Percentiles rank a stretch among this genome's conserved stretches.
Conservation (phyloP, 345 rosid species). For the Syzygium aqueum region DNA sequence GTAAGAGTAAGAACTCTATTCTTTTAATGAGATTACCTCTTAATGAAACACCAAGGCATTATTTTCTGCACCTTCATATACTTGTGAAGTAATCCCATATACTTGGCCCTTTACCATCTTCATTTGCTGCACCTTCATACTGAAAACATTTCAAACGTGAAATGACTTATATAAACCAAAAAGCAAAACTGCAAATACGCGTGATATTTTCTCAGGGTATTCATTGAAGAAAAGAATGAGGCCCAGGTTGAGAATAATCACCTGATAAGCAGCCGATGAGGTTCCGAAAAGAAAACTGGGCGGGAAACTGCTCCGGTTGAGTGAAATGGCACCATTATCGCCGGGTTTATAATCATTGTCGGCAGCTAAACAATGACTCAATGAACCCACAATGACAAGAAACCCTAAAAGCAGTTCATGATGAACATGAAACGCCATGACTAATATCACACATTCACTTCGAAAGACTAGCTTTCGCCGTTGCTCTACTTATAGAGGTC, state of each 20-base stretch:
- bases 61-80: too few species aligned
- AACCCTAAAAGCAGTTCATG: not conserved
- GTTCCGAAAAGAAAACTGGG: constrained; percentile 17
- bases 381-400: not conserved
- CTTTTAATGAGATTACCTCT: too few species aligned
- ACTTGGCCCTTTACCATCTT: constrained; percentile 21
- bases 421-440: not conserved
- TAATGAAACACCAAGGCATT: not conserved
- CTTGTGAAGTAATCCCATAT: constrained; percentile 26
- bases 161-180: not conserved
- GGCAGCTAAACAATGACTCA: not conserved
- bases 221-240: not conserved
- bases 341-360: not conserved
- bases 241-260: not conserved
- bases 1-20: too few species aligned
- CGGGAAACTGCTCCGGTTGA: constrained; percentile 14
- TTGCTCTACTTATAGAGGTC: not conserved
- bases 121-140: constrained; percentile 30
- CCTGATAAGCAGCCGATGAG: constrained; percentile 24
- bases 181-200: not conserved
- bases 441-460: not conserved
- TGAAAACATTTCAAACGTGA: not conserved
- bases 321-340: not conserved
- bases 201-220: not conserved
- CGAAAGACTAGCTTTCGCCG: not conserved